Evolutionary conservation across 345 rosid genomes (phyloP), one percentile per base, ranked within the genome.

Genomic region (Populus simonii): DNA sequence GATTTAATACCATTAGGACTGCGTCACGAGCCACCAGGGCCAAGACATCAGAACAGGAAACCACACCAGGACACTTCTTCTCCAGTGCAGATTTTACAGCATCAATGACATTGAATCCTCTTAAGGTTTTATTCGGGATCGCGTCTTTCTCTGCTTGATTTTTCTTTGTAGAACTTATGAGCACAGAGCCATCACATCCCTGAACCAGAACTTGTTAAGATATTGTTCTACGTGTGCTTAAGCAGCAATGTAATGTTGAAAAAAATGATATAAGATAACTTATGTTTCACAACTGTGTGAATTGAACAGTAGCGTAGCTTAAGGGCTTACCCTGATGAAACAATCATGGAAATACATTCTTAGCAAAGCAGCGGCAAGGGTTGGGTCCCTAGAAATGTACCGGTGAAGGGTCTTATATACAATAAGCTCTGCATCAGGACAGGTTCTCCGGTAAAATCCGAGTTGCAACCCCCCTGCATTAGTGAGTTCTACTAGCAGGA

Each of bases 161-260:
- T 2, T 82, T 84, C 18, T 75, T 65, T 55, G 80, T 62, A 71
- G 90, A 81, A 65, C 81, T 84, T 53, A 89, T 39, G 4, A 89
- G 90, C 76, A 89, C 65, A 2, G 92, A 89, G 31, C 78, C 92
- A 70, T 89, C 92, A 79, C 92, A 89, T 70, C 92, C 92, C 92
- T 87, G 73, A 25, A 73, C 7, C 35, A 35, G 0, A 13, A 75
- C 33, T 23, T 62, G 77, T 61, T 43, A 75, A 61, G 5, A 23
- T 41, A 11, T 70, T 47, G 15, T 15, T 49, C 22, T 1, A 16
- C 0, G 22, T 49, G 6, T 6, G 55, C 55, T 49, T 49, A 16
- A 0, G 55, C 55, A 49, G 55, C 22, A 15, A 27, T 0, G 22
- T 3, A 1, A 39, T 39, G 43, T 39, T 39, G 8, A 39, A 39